These are phyloP conservation scores for Isoetes taiwanensis DNA, from an alignment of 75 land plant genomes.

Conservation along the genomic window DNA sequence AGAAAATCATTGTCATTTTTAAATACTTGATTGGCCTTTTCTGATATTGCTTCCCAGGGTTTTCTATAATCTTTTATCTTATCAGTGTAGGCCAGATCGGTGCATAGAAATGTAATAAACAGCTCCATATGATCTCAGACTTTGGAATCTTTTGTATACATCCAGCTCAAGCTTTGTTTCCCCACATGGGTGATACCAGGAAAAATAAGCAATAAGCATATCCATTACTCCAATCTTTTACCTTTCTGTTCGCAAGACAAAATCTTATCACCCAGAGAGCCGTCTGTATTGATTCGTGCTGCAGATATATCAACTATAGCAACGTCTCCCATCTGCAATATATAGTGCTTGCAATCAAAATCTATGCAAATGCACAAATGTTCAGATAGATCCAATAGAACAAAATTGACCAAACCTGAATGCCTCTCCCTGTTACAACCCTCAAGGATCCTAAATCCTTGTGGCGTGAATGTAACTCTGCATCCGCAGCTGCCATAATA, in stretches of 20 bases:
- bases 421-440: conserved; percentile 59
- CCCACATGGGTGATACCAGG: too few species aligned
- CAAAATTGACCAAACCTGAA: conserved; percentile 41
- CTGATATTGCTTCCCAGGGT: neutral
- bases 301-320: conserved; percentile 66
- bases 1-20: neutral
- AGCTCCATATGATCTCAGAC: too few species aligned
- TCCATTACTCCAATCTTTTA: too few species aligned
- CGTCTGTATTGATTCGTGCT: conserved; percentile 42
- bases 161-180: too few species aligned
- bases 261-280: conserved; percentile 47
- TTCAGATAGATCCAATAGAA: neutral
- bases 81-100: neutral
- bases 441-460: conserved; percentile 57
- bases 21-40: neutral
- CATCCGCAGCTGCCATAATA: conserved; percentile 54
- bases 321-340: conserved; percentile 66
- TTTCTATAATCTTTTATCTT: neutral
- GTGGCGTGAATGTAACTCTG: conserved; percentile 58
- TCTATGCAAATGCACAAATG: neutral
- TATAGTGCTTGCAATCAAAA: neutral
- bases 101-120: too few species aligned
- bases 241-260: conserved; percentile 84
- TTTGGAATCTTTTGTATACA: too few species aligned
- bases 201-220: too few species aligned